Evolutionary conservation across 257 asterid species (phyloP).

Genomic region (Eucommia ulmoides): DNA sequence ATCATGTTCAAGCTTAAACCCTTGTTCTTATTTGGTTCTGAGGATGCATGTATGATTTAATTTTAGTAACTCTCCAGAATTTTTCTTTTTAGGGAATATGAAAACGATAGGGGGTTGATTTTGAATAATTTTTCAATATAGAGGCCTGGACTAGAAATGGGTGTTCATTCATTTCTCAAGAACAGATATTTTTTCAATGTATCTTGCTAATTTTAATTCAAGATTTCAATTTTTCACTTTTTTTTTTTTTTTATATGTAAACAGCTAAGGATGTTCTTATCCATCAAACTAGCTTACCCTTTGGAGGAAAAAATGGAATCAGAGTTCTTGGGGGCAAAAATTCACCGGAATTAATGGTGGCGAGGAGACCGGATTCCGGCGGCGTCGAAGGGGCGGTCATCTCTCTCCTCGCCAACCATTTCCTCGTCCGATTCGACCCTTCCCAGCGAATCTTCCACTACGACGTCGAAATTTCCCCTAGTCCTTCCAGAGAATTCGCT

Average conservation of each 20-base stretch:
- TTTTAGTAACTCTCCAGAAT: neutral
- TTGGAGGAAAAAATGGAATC: constrained; percentile 25
- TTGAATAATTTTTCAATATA: neutral
- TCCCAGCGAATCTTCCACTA: constrained; percentile 66
- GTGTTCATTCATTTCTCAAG: neutral
- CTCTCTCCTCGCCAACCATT: constrained; percentile 81
- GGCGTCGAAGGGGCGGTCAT: constrained; percentile 72
- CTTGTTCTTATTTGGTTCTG: neutral
- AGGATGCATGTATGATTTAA: constrained; percentile 1
- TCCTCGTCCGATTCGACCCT: constrained; percentile 57
- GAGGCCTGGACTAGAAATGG: neutral
- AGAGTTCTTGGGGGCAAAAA: constrained; percentile 15
- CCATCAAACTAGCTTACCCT: constrained; percentile 11
- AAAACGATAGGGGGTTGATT: neutral
- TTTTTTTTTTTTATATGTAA: neutral
- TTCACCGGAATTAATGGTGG: constrained; percentile 34
- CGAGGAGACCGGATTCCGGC: constrained; percentile 89
- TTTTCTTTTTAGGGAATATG: neutral
- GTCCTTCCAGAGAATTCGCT: constrained; percentile 71
- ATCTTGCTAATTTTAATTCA: neutral
- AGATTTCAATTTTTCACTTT: neutral
- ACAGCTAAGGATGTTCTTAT: constrained; percentile 19
- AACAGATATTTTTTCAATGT: neutral
- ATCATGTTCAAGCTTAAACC: neutral
- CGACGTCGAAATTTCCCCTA: constrained; percentile 74